Evolutionary conservation across 805 yeast genomes (phyloP), one percentile per base, ranked within the genome.

Genomic region (Middelhovenomyces tepae): DNA sequence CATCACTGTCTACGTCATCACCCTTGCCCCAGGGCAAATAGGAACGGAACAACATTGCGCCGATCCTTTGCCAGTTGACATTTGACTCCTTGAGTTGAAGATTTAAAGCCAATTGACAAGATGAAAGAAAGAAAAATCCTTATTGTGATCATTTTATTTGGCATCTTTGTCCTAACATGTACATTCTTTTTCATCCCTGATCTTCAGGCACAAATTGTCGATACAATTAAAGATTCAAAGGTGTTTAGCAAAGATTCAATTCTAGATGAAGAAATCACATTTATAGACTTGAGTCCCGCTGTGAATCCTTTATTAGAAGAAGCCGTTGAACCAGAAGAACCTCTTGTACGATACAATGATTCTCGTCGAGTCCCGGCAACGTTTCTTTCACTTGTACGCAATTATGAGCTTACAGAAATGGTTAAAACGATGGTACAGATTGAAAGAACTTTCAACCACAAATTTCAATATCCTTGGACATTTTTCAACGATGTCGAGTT

Each of bases 381-480:
- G 1, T 65, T 84, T 31, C 49, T 80, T 11, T 72, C 83, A 3
- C 59, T 84, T 35, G 91, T 78, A n/a, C 62, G 86, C 39, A 81
- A 83, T 48, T 48, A 65, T 5, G 94, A 84, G 46, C 49, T 68
- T 13, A 44, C 44, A 0, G 64, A 55, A 1, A 62, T 83, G 7
- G 46, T 71, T 1, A 42, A 46, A 7, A 69, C 93, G 1, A 73
- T 85, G 40, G 51, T 50, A 35, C 71, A 68, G 41, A 68, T 85
- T 22, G 94, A 84, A 49, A 51, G 52, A 16, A 65, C 59, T 2
- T 84, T 83, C 61, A 84, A 84, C 51, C 40, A 56, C 16, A 79
- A 80, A 47, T 84, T 76, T 54, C 67, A 69, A 31, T 84, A 84
- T 51, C 93, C 94, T 0, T 84, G 84, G 60, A 82, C 83, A 1